phyloP scores from a whole-genome alignment of 192 early-diverging fungal genomes.

The Podochytrium sp. region DNA sequence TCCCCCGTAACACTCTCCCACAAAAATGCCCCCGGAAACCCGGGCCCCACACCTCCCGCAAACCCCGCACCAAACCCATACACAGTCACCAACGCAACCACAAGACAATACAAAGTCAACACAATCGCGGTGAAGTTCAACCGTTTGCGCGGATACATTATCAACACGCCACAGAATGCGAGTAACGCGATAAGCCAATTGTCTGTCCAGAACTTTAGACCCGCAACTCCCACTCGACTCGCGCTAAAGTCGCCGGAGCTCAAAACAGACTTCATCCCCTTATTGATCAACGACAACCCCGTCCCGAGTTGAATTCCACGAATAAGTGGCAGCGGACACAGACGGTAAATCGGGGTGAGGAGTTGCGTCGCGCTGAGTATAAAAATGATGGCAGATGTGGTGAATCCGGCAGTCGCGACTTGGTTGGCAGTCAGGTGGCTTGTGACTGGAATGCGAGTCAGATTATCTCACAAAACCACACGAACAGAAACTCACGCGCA shows the following conservation, averaged over 20 bases:
- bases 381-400: slow-evolving; percentile 69
- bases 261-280: slow-evolving; percentile 38
- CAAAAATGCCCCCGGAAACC: slow-evolving; percentile 12
- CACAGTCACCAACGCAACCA: slow-evolving; percentile 5
- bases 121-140: slow-evolving; percentile 27
- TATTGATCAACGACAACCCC: slow-evolving; percentile 69
- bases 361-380: slow-evolving; percentile 69
- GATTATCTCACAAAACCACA: slow-evolving; percentile 56
- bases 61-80: background rate
- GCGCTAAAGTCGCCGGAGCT: slow-evolving; percentile 53
- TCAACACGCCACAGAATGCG: background rate
- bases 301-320: slow-evolving; percentile 88
- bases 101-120: slow-evolving; percentile 9
- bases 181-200: slow-evolving; percentile 52
- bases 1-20: slow-evolving; percentile 39
- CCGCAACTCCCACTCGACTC: slow-evolving; percentile 5
- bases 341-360: slow-evolving; percentile 3
- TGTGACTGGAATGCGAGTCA: slow-evolving; percentile 64
- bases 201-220: slow-evolving; percentile 61
- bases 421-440: slow-evolving; percentile 15
- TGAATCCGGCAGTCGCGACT: slow-evolving; percentile 74
- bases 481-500: slow-evolving; percentile 42
- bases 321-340: slow-evolving; percentile 56
- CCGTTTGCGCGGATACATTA: slow-evolving; percentile 6
- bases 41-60: background rate